Evolutionary conservation across 208 protist species (phyloP), one percentile per base, ranked within the genome.

Genomic region (Trypanosoma brucei): DNA sequence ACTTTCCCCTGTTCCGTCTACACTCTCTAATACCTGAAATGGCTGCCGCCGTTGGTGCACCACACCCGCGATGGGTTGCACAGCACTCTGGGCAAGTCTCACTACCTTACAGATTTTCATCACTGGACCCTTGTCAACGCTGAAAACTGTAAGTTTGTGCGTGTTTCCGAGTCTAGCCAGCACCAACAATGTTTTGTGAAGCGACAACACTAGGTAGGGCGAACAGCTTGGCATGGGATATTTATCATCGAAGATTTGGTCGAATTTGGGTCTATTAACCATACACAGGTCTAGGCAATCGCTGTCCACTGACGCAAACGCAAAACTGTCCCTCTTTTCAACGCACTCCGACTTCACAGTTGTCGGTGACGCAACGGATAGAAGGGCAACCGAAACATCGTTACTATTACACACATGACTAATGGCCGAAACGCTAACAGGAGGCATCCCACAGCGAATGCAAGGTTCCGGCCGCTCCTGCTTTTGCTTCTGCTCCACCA

Each of bases 401-500:
- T 38, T 49, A 14, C 56, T 44, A 49, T 66, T 58, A 33, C 71
- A 54, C 14, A 57, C 52, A 44, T 72, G 60, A 63, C 49, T 48
- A 6, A 55, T 51, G 34, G 55, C 31, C 42, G 56, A 59, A 22
- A 70, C 67, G 22, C 36, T 31, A 38, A 72, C 59, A 50, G 67
- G 67, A 52, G 49, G 65, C 3, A 30, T 62, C 54, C 68, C 69
- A 40, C 5, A 50, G 1, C 33, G 37, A 8, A 35, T 38, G 1
- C 42, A 22, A 39, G 14, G 8, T 1, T 14, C 4, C 55, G 56
- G 30, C 7, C 33, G 49, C 13, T 33, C n/a, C 40, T 65, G 39
- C 9, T 34, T 52, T 39, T 44, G 61, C 13, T 75, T 75, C 9
- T 57, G 69, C 59, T 61, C 37, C 30, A 65, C 44, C 4, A 88